Evolutionary conservation across 2,329 filamentous ascomycete genomes (phyloP), one percentile per base, ranked within the genome.

Genomic region (Trichoderma breve): DNA sequence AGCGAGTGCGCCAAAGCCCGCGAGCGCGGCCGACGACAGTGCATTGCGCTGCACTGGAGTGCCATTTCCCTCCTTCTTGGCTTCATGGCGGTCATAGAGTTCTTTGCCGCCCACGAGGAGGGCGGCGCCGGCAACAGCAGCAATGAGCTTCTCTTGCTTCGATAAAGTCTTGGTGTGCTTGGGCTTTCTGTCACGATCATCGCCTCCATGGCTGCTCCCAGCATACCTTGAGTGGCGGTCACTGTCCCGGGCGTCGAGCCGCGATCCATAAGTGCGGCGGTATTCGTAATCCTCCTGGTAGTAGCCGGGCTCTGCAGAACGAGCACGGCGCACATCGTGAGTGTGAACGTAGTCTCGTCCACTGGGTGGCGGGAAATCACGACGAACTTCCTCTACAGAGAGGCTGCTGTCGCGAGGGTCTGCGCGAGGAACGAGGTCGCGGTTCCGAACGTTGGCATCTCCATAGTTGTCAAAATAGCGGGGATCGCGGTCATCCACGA

Each of bases 301-400:
- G 77, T 89, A 85, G 73, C 84, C 83, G 60, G 87, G 85, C 71
- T 91, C 90, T 71, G 87, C 87, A 7, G 91, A 93, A 76, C 90
- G 87, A 76, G 91, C 85, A 72, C 91, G 88, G 75, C 89, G 87
- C 47, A 86, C 78, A 73, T 88, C 87, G 64, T 81, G 80, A 72
- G 86, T 77, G 11, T 70, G 66, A 14, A 47, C 55, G 14, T 70
- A 70, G 73, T 88, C 87, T 70, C 81, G 80, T 73, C 85, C 78
- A 11, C 75, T 75, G n/a, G 91, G 91, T 7, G 93, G 93, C 36
- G 93, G 93, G 77, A 97, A 97, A 76, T 97, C 93, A 75, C 94
- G 90, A 74, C 90, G 89, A 73, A 97, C 90, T 82, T 97, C 93
- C 82, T 97, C 95, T 78, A 97, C 82, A 3, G 91, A 91, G 30